phyloP scores from a whole-genome alignment of 208 protist genomes.

The Naegleria gruberi region DNA sequence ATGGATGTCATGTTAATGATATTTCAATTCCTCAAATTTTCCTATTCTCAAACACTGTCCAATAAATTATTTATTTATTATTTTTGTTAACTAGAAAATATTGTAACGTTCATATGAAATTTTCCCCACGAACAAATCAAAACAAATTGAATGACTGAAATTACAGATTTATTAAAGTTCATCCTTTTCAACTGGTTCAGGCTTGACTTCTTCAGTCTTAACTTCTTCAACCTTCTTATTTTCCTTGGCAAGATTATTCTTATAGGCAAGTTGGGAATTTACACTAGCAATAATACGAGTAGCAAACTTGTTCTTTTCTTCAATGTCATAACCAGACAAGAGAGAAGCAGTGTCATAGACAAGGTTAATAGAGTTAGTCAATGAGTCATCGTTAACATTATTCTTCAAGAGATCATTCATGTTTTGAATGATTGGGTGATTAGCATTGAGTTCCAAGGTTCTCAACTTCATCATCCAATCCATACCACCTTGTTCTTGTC shows the following conservation, averaged over 20 bases:
- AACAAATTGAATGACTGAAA: too few relatives aligned
- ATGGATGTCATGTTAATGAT: background rate
- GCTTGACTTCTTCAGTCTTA: background rate
- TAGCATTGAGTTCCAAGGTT: slow-evolving; percentile 95
- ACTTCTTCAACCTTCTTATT: background rate
- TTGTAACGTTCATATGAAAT: too few relatives aligned
- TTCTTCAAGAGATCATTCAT: slow-evolving; percentile 71
- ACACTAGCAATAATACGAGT: background rate
- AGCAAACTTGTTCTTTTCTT: background rate
- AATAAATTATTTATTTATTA: too few relatives aligned
- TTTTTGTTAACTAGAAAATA: too few relatives aligned
- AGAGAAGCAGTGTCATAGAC: slow-evolving; percentile 90
- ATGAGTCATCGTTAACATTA: slow-evolving; percentile 64
- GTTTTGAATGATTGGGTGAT: slow-evolving; percentile 87
- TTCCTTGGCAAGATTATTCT: background rate
- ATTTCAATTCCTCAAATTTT: background rate
- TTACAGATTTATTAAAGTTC: slow-evolving; percentile 1
- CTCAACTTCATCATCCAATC: slow-evolving; percentile 57
- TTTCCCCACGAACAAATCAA: too few relatives aligned
- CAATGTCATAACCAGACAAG: slow-evolving; percentile 76
- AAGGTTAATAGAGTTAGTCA: slow-evolving; percentile 77
- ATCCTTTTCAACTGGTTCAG: background rate
- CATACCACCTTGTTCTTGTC: slow-evolving; percentile 28
- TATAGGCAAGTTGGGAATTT: background rate
- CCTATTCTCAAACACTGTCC: background rate